A percentile compares a stretch with the other conserved stretches of the same genome.
Conservation (phyloP, 495 filamentous ascomycete genomes). For the Talaromyces trachyspermus region DNA sequence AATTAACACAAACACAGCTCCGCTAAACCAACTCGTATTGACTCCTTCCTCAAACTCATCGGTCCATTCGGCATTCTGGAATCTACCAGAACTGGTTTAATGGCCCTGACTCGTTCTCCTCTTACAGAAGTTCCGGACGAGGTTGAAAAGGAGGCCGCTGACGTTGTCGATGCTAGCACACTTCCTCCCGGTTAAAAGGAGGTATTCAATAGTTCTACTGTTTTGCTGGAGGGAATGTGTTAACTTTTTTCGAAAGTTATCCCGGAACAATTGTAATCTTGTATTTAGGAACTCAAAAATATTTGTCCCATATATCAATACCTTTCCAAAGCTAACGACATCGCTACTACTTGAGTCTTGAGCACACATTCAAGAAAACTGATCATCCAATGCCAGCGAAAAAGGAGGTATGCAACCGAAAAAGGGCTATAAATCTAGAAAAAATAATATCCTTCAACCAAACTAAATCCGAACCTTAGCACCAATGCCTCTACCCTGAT, state of each 20-base stretch:
- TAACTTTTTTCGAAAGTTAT: no score
- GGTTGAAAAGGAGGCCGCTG: constrained; percentile 72
- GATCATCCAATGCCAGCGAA: no score
- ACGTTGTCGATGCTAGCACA: constrained; percentile 86
- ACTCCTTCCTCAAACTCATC: constrained; percentile 95
- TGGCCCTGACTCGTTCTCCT: constrained; percentile 92
- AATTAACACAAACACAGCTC: constrained; percentile 48
- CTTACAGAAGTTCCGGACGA: constrained; percentile 68
- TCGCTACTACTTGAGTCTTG: no score
- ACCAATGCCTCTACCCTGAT: constrained; percentile 64
- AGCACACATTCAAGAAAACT: no score
- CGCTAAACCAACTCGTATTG: constrained; percentile 88
- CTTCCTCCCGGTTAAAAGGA: constrained; percentile 77
- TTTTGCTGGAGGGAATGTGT: no score
- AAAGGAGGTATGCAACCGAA: no score
- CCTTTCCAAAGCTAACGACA: no score
- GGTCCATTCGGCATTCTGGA: constrained; percentile 95
- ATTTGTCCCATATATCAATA: no score
- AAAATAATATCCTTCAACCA: no score
- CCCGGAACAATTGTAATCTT: not conserved
- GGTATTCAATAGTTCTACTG: not conserved
- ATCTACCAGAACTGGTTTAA: constrained; percentile 86
- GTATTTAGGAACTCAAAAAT: no score
- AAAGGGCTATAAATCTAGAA: not conserved
- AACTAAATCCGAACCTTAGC: constrained; percentile 57